Percentiles rank a stretch among this genome's conserved stretches.
phyloP scores from a whole-genome alignment of 257 asterid species.

The Nicotiana tomentosiformis region DNA sequence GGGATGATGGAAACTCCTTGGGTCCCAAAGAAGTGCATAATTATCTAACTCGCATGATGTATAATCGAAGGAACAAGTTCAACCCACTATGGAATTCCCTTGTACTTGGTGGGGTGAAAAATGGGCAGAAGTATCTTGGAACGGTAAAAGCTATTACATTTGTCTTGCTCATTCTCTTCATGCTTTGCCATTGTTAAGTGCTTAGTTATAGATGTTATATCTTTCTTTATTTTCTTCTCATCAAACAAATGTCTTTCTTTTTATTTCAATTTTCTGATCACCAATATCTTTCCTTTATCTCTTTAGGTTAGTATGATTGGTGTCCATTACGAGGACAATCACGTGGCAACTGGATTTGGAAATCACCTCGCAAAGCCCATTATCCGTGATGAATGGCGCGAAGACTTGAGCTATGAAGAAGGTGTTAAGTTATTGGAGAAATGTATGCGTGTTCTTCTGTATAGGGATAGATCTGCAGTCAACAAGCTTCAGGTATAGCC shows the following conservation, averaged over 20 bases:
- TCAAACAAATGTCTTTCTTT: background rate
- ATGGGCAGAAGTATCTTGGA: constrained; percentile 90
- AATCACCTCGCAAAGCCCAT: constrained; percentile 87
- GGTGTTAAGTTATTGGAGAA: constrained; percentile 83
- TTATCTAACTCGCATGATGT: constrained; percentile 76
- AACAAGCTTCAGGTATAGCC: constrained; percentile 77
- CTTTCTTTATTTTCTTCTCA: background rate
- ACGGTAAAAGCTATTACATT: constrained; percentile 38
- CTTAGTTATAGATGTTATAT: background rate
- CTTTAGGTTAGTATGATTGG: constrained; percentile 93
- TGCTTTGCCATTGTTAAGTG: background rate
- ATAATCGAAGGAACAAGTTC: constrained; percentile 93
- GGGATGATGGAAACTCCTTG: constrained; percentile 96
- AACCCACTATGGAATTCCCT: constrained; percentile 88
- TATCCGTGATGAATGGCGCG: constrained; percentile 88
- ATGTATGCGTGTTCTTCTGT: constrained; percentile 94
- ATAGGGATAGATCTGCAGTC: constrained; percentile 94
- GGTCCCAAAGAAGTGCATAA: constrained; percentile 95
- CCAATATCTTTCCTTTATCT: background rate
- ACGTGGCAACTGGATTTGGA: constrained; percentile 90
- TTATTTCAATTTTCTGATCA: background rate
- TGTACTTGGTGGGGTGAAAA: constrained; percentile 88
- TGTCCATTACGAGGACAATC: constrained; percentile 77
- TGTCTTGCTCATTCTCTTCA: background rate
- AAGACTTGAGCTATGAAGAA: constrained; percentile 78